phyloP scores from a whole-genome alignment of 495 filamentous ascomycete species.

The Talaromyces proteolyticus region DNA sequence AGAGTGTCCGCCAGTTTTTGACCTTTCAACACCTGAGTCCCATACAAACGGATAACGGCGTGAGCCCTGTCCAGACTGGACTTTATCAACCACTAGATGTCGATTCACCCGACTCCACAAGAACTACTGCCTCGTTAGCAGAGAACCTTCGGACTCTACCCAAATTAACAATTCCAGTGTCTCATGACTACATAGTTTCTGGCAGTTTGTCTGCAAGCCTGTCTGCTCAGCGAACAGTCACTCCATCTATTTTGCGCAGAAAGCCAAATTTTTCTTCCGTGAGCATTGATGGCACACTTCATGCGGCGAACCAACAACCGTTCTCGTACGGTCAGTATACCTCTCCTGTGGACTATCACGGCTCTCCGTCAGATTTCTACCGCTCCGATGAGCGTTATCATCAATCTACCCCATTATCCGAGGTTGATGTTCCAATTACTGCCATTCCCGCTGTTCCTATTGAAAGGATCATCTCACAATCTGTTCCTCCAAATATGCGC shows the following conservation, averaged over 20 bases:
- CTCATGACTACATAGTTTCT: constrained; percentile 10
- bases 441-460: constrained; percentile 63
- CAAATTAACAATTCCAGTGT: constrained; percentile 48
- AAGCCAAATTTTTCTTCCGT: constrained; percentile 1
- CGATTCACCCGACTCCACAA: constrained; percentile 35
- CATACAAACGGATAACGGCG: constrained; percentile 31
- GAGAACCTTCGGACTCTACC: constrained; percentile 49
- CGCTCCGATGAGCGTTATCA: constrained; percentile 47
- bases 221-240: constrained; percentile 17
- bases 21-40: constrained; percentile 61
- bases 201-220: constrained; percentile 9
- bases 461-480: constrained; percentile 69
- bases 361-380: constrained; percentile 22
- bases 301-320: not conserved
- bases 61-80: constrained; percentile 42
- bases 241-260: constrained; percentile 12
- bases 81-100: constrained; percentile 26
- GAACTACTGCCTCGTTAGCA: constrained; percentile 19
- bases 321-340: not conserved
- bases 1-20: constrained; percentile 86
- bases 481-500: constrained; percentile 88
- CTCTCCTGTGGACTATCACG: constrained; percentile 17
- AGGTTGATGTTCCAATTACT: constrained; percentile 84
- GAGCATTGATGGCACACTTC: not conserved
- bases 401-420: constrained; percentile 76